Percentiles rank a stretch among this genome's conserved stretches.
These are phyloP conservation scores for Xenoacremonium recifei DNA, from an alignment of 2,329 filamentous ascomycete species.

Conservation along the genomic window DNA sequence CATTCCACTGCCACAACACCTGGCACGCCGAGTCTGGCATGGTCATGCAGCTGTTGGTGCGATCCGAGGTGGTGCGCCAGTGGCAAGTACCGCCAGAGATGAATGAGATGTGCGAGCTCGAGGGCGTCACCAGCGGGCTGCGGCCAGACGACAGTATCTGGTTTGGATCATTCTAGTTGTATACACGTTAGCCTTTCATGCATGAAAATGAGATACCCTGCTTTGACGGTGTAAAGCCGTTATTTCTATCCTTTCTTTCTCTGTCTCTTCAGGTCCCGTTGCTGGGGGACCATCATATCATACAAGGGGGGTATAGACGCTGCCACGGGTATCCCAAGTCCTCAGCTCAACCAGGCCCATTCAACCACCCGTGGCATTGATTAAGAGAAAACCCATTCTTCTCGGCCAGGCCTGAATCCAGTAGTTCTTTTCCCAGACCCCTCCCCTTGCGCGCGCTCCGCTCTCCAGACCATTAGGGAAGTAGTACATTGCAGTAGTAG, in stretches of 20 bases:
- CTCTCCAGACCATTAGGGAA: slow-evolving; percentile 24
- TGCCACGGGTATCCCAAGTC: slow-evolving; percentile 1
- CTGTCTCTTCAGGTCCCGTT: no score
- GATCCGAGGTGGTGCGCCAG: slow-evolving; percentile 23
- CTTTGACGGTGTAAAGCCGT: slow-evolving; percentile 12
- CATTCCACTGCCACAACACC: slow-evolving; percentile 57
- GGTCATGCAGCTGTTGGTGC: slow-evolving; percentile 54
- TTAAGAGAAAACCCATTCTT: no score
- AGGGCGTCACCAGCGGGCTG: slow-evolving; percentile 30
- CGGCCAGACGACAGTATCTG: slow-evolving; percentile 35
- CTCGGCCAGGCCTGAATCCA: no score
- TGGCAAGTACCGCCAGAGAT: slow-evolving; percentile 25
- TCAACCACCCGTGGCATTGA: no score
- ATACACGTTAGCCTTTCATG: neutral
- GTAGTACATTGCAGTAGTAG: slow-evolving; percentile 23
- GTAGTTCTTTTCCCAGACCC: no score
- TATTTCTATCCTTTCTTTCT: slow-evolving; percentile 14
- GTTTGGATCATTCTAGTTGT: slow-evolving; percentile 31
- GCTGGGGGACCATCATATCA: slow-evolving; percentile 12
- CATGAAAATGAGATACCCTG: no score
- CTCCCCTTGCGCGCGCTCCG: no score
- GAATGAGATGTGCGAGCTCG: slow-evolving; percentile 25
- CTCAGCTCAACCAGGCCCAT: no score
- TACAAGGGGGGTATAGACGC: slow-evolving; percentile 13
- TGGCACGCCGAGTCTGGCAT: slow-evolving; percentile 60